Conservation (phyloP, 2,329 filamentous ascomycete genomes). For the Fusarium nelsonii region DNA sequence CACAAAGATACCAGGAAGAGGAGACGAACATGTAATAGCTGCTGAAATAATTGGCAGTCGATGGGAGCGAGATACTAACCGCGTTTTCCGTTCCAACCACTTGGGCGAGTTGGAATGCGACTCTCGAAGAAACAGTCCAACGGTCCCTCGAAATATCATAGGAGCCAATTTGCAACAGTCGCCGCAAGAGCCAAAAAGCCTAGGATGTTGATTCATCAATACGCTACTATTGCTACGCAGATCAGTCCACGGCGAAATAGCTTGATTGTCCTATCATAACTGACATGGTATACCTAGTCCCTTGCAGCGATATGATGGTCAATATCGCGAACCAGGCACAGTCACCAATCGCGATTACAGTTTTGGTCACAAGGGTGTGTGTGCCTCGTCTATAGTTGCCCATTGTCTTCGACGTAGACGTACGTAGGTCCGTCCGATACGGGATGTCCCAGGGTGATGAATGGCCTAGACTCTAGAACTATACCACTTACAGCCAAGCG, state of each 20-base stretch:
- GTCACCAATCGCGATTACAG: neutral
- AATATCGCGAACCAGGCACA: neutral
- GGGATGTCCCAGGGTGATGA: neutral
- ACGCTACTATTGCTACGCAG: too few species aligned
- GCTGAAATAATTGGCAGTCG: too few species aligned
- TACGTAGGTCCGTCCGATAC: neutral
- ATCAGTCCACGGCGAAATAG: neutral
- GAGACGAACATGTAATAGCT: too few species aligned
- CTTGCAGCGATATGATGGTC: neutral
- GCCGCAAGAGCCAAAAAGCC: too few species aligned
- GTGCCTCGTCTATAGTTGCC: slow-evolving; percentile 24
- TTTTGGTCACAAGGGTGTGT: neutral
- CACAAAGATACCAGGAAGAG: neutral
- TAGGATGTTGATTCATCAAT: too few species aligned
- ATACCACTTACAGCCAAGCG: neutral
- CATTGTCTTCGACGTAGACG: neutral
- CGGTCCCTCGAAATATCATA: too few species aligned
- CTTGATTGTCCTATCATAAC: neutral
- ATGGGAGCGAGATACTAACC: too few species aligned
- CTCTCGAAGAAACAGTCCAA: too few species aligned
- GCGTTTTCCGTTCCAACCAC: too few species aligned
- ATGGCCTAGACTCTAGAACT: neutral
- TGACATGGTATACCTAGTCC: neutral
- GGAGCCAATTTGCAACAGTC: too few species aligned
- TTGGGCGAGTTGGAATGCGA: neutral